Evolutionary conservation across 768 basidiomycete species (phyloP), one percentile per base, ranked within the genome.

Genomic region (Leccinellum luteum): DNA sequence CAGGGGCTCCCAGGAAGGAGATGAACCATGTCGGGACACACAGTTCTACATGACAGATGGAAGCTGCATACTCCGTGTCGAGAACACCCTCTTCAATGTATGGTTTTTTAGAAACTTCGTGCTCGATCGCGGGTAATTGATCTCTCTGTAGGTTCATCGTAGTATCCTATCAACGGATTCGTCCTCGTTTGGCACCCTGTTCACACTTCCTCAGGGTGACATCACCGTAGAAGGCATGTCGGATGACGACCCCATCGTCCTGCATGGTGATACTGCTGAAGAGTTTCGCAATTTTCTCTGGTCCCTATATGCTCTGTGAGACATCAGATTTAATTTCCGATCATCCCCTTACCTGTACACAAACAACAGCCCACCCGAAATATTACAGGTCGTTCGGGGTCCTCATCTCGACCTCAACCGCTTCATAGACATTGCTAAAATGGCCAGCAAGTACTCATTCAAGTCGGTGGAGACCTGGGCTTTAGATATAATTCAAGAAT

Each of bases 201-300:
- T 92, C 65, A 76, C 80, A 5, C 72, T 91, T 23, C 89, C 89
- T 4, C 82, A 84, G 66, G 85, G 82, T 2, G 70, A 75, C 41
- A 67, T 69, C 9, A 64, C 71, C 14, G 70, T 64, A 2, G 88
- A 91, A 64, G 90, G 90, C 4, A 69, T 65, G 15, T 83, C 81
- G 9, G 89, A 91, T 64, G 79, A 80, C 25, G 80, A 82, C 56
- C 89, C 90, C 1, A 81, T 92, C 34, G 60, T 82, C 30, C 76
- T 91, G 31, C 69, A 71, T 2, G 89, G 88, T 1, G 86, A 90
- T 59, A 82, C 81, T 0, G 77, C 80, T 9, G 71, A 78, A 3
- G 86, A 90, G 68, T 91, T 92, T 66, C 79, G 81, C 50, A 80
- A 86, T 66, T 87, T 92, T 63, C 78, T 92, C 31, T 89, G 85